These are phyloP conservation scores for Phytophthora cajani DNA, from an alignment of 352 stramenopile species.

Conservation along the genomic window DNA sequence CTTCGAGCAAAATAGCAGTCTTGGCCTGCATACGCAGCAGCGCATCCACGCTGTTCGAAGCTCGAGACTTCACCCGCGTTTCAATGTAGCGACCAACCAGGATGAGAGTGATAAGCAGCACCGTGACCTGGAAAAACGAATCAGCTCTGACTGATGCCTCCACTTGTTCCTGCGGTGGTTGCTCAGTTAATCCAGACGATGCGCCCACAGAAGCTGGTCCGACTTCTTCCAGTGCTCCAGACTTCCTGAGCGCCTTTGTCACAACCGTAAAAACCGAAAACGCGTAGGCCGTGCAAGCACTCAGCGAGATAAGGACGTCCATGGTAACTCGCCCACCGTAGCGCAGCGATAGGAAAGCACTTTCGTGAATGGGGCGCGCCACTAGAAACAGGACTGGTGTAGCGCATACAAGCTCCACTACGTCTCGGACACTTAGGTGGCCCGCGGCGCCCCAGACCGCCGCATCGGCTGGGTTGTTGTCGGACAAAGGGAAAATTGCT, in stretches of 20 bases:
- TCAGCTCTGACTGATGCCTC: constrained; percentile 35
- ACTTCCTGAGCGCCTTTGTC: constrained; percentile 15
- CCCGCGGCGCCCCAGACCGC: constrained; percentile 35
- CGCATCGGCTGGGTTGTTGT: constrained; percentile 28
- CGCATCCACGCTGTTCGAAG: constrained; percentile 72
- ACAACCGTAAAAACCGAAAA: constrained; percentile 61
- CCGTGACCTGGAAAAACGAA: constrained; percentile 81
- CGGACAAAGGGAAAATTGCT: constrained; percentile 28
- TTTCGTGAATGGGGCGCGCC: constrained; percentile 76
- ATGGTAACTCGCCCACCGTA: constrained; percentile 74
- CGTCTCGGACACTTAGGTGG: constrained; percentile 53
- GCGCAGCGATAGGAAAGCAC: constrained; percentile 63
- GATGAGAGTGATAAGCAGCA: constrained; percentile 74
- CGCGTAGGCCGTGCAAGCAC: constrained; percentile 66
- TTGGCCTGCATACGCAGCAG: constrained; percentile 79
- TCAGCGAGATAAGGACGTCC: constrained; percentile 82
- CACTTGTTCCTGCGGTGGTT: constrained; percentile 18
- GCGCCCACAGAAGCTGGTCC: constrained; percentile 15
- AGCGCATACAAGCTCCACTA: constrained; percentile 64
- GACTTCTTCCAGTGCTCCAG: constrained; percentile 8
- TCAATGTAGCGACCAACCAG: constrained; percentile 82
- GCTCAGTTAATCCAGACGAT: constrained; percentile 5
- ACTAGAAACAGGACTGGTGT: constrained; percentile 73
- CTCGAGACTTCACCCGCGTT: constrained; percentile 70
- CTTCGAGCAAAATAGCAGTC: constrained; percentile 89